phyloP scores from a whole-genome alignment of 495 filamentous ascomycete genomes.

The Podospora pseudoanserina region DNA sequence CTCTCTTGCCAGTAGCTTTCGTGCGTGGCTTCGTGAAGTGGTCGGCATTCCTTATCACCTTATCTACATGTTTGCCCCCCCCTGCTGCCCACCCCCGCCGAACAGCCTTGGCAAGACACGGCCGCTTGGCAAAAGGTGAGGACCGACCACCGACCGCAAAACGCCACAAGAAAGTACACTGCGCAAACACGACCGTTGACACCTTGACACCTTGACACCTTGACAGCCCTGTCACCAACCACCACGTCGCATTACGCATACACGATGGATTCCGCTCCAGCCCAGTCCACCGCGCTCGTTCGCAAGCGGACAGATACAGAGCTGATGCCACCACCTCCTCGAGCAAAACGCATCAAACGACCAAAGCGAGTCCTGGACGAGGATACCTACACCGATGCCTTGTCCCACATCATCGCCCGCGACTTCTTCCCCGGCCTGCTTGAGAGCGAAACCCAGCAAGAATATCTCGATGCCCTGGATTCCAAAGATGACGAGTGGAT shows the following conservation, averaged over 20 bases:
- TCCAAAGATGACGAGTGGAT: conserved; percentile 86
- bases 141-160: not conserved
- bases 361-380: conserved; percentile 88
- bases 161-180: not conserved
- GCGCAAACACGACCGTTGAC: not conserved
- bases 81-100: not conserved
- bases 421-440: conserved; percentile 95
- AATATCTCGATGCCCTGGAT: conserved; percentile 87
- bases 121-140: not conserved
- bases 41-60: not conserved
- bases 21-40: not conserved
- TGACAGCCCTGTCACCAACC: not conserved
- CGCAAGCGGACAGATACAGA: conserved; percentile 64
- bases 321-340: conserved; percentile 88
- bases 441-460: conserved; percentile 79
- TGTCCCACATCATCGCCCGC: conserved; percentile 92
- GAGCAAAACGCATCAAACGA: conserved; percentile 87
- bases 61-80: not conserved
- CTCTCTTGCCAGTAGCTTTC: not conserved
- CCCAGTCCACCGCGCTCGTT: conserved; percentile 47
- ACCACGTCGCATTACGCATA: not conserved
- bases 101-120: not conserved
- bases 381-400: conserved; percentile 83
- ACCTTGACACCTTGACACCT: not conserved
- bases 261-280: conserved; percentile 32